A percentile compares a stretch with the other conserved stretches of the same genome.
Evolutionary conservation across 2,329 filamentous ascomycete genomes (phyloP).

Genomic region (Coccinonectria pachysandricola): DNA sequence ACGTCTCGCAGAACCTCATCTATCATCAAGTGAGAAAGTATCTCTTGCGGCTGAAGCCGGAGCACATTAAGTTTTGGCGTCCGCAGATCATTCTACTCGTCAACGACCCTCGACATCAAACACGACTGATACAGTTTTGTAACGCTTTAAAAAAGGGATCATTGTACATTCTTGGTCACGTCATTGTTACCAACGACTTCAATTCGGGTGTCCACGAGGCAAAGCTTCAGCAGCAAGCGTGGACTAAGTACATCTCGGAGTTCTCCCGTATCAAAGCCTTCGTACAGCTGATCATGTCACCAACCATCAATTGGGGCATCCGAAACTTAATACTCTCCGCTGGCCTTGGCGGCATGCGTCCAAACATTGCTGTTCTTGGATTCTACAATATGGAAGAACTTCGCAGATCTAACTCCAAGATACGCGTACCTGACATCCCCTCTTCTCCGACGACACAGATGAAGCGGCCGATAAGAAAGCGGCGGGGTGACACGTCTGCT

Average conservation of each 20-base stretch:
- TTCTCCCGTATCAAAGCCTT: slow-evolving; percentile 82
- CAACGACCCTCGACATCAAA: slow-evolving; percentile 72
- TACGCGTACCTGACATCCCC: slow-evolving; percentile 44
- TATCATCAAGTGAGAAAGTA: slow-evolving; percentile 83
- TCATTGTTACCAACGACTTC: slow-evolving; percentile 80
- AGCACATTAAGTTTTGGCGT: slow-evolving; percentile 91
- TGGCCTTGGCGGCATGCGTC: slow-evolving; percentile 77
- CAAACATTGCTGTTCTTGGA: slow-evolving; percentile 74
- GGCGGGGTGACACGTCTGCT: slow-evolving; percentile 44
- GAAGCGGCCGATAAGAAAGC: slow-evolving; percentile 24
- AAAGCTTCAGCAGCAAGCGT: slow-evolving; percentile 67
- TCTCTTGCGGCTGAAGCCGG: slow-evolving; percentile 67
- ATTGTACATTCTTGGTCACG: slow-evolving; percentile 76
- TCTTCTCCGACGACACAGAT: slow-evolving; percentile 26
- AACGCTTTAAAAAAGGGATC: slow-evolving; percentile 85
- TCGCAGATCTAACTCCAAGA: slow-evolving; percentile 44
- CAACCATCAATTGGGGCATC: slow-evolving; percentile 73
- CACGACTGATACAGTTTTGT: slow-evolving; percentile 79
- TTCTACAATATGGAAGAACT: slow-evolving; percentile 75
- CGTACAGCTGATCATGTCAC: slow-evolving; percentile 76
- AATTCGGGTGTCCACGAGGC: slow-evolving; percentile 69
- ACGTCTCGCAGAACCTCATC: slow-evolving; percentile 81
- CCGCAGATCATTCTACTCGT: slow-evolving; percentile 79
- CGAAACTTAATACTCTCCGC: slow-evolving; percentile 74
- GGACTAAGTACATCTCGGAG: slow-evolving; percentile 76